Base-by-base conservation (phyloP, 768 basidiomycete species). In the Kockovaella imperatae region DNA sequence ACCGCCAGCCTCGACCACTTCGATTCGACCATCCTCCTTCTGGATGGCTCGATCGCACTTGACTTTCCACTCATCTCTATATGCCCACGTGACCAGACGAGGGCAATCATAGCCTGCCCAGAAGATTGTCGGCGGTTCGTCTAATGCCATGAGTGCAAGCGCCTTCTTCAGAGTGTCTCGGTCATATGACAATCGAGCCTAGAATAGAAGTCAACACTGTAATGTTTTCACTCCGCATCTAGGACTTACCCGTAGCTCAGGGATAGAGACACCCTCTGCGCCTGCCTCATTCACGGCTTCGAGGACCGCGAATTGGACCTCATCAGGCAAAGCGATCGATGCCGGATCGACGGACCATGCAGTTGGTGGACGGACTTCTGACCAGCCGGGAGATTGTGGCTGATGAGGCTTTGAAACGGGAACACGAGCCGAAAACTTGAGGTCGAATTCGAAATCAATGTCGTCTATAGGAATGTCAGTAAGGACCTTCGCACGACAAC, bases 81-180 rank as follows among this genome's bases (percentile, higher is more conserved):
- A 38, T 1, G 47, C 24, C 1, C 3, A n/a, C 15, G 25, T 36
- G 4, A 68, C 52, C 14, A 68, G 52, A 21, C 62, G 49, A 28
- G 66, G 43, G 11, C 53, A 55, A 31, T 64, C 63, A 46, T 62
- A 64, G n/a, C 62, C 62, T 10, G 60, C 50, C 58, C 62, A 64
- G 41, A 57, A 62, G 2, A 59, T 51, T 25, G 25, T 20, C 18
- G 36, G 42, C 3, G 50, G 40, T 1, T 44, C 15, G 8, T 56
- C 46, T 36, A 36, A 34, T 3, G 57, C 35, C 5, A 61, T 29
- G 3, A 30, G 20, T 0, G 57, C 57, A 3, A 55, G 42, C 5
- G 53, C 42, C 23, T 24, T 20, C 14, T 42, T 20, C 1, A 62
- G 45, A 0, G 11, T 23, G 6, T 36, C n/a, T 17, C 4, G 3